Percentiles rank a stretch among this genome's conserved stretches.
Evolutionary conservation across 129 eudicot species (phyloP).

Genomic region (Solidago caesia): DNA sequence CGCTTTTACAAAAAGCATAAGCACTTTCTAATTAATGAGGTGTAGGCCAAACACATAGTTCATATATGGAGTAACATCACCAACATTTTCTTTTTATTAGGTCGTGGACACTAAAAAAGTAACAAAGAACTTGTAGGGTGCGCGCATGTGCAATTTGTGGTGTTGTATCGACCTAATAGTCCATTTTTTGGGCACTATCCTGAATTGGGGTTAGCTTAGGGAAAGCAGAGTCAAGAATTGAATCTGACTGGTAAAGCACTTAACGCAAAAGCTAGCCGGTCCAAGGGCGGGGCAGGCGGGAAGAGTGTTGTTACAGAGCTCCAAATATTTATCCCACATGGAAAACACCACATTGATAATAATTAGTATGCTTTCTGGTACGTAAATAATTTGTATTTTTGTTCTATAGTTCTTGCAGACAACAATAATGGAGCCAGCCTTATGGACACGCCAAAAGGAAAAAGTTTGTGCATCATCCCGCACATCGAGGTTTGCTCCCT

Average conservation of each 20-base stretch:
- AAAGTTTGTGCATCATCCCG: constrained; percentile 5
- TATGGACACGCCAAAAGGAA: constrained; percentile 16
- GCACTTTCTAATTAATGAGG: too few relatives aligned
- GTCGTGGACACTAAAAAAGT: neutral
- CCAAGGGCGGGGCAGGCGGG: neutral
- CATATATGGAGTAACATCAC: neutral
- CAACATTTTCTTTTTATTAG: neutral
- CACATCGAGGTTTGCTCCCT: neutral
- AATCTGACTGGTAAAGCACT: constrained; percentile 37
- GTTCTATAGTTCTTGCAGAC: neutral
- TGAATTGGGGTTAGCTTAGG: constrained; percentile 27
- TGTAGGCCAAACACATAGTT: too few relatives aligned
- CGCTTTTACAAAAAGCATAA: too few relatives aligned
- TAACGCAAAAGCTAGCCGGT: constrained; percentile 15
- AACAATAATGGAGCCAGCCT: constrained; percentile 17
- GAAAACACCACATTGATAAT: constrained; percentile 19
- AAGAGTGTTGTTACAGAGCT: constrained; percentile 12
- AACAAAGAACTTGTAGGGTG: neutral
- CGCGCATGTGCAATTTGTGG: neutral
- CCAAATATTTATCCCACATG: constrained; percentile 18
- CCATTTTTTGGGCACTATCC: neutral
- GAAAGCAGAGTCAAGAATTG: constrained; percentile 27
- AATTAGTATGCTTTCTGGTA: constrained; percentile 18
- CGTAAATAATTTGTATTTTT: constrained; percentile 2
- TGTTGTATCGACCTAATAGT: neutral